phyloP scores from a whole-genome alignment of 129 eudicot species.

The Helichrysum umbraculigerum region DNA sequence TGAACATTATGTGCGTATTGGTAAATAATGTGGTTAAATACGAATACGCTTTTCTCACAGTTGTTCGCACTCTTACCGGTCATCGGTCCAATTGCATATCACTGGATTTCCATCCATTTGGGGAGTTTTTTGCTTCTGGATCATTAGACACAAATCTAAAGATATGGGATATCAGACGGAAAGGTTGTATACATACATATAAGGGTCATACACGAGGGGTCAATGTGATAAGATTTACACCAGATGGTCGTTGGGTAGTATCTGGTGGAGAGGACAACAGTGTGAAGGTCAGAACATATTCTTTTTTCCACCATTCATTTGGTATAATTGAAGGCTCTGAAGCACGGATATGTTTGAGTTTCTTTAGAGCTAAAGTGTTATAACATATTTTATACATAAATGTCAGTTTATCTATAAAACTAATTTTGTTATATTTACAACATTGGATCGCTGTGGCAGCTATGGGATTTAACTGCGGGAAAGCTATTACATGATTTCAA shows the following conservation, averaged over 20 bases:
- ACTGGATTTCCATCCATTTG: conserved; percentile 95
- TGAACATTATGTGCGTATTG: conserved; percentile 1
- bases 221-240: conserved; percentile 90
- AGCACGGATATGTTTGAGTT: neutral
- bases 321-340: neutral
- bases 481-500: conserved; percentile 93
- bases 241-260: conserved; percentile 99
- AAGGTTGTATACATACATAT: conserved; percentile 96
- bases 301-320: conserved; percentile 17
- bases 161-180: conserved; percentile 97
- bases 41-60: conserved; percentile 34
- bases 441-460: conserved; percentile 43
- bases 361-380: neutral
- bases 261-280: conserved; percentile 99
- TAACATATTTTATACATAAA: conserved; percentile 1
- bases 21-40: neutral
- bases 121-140: conserved; percentile 98
- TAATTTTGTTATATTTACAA: conserved; percentile 8
- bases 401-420: neutral
- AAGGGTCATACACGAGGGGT: conserved; percentile 98
- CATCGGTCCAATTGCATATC: conserved; percentile 96
- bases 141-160: conserved; percentile 93
- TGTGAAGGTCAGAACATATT: conserved; percentile 61
- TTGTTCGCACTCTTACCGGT: conserved; percentile 93
- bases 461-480: conserved; percentile 99